Evolutionary conservation across 208 protist genomes (phyloP).

Genomic region (Leishmania lainsoni): DNA sequence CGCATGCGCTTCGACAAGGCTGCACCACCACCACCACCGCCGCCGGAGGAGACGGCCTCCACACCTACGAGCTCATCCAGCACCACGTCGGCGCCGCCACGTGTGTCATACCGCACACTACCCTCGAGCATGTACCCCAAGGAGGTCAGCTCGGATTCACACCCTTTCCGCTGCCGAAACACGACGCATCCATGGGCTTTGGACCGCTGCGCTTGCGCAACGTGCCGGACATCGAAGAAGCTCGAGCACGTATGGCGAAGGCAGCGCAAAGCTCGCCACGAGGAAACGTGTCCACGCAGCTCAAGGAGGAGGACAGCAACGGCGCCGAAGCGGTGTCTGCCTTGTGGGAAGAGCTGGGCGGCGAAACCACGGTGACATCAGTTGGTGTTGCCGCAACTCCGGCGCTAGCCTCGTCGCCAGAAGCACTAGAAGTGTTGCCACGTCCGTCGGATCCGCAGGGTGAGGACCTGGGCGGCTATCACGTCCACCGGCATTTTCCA

Average conservation of each 20-base stretch:
- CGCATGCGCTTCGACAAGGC: slow-evolving; percentile 51
- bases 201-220: slow-evolving; percentile 77
- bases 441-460: slow-evolving; percentile 4
- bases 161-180: slow-evolving; percentile 84
- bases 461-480: slow-evolving; percentile 52
- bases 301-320: slow-evolving; percentile 2
- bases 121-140: slow-evolving; percentile 82
- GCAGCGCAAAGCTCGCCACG: background rate
- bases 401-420: background rate
- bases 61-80: background rate
- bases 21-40: slow-evolving; percentile 12
- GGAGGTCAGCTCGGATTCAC: slow-evolving; percentile 61
- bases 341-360: slow-evolving; percentile 13
- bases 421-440: background rate
- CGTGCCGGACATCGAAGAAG: slow-evolving; percentile 76
- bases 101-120: slow-evolving; percentile 31
- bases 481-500: slow-evolving; percentile 53
- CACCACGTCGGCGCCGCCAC: background rate
- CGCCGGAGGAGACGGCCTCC: background rate
- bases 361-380: background rate
- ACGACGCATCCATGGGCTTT: slow-evolving; percentile 77
- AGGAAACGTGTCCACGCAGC: background rate
- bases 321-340: background rate
- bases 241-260: slow-evolving; percentile 35
- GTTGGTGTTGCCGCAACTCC: background rate